Evolutionary conservation across 108 stramenopile species (phyloP), one percentile per base, ranked within the genome.

Genomic region (Skeletonema grethae): DNA sequence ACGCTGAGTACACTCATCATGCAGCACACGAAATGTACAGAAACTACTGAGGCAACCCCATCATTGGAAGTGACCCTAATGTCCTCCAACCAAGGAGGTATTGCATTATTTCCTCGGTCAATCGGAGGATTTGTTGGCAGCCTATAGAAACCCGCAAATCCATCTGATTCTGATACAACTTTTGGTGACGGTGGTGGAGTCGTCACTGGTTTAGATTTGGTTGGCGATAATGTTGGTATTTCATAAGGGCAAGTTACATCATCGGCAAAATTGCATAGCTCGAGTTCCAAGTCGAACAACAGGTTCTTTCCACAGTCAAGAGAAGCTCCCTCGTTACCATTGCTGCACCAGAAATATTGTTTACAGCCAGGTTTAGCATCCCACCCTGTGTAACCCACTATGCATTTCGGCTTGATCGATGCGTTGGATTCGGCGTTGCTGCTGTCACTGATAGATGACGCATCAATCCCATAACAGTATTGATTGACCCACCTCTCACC

Each of bases 291-390:
- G 34, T 77, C 69, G 35, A 70, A 77, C 32, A 77, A 41, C 6
- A 65, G 55, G 18, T 59, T 64, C 31, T 65, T 43, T 11, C 68
- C 68, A 43, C 76, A 77, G 2, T 63, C 38, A 60, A 70, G 56
- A 4, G 64, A 16, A 22, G 65, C 39, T 30, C 65, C 69, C 6
- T 45, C 53, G 13, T 45, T 43, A 20, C 76, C 76, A 28, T 38
- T n/a, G 16, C 65, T 57, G 32, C 76, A 77, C 63, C 63, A 77
- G 24, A 45, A 70, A 57, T 70, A 77, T 58, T 77, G 57, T 10
- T 29, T 55, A 46, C 72, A 73, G 56, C 65, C 72, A 10, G 25
- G 55, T 18, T 57, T 63, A 4, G 72, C 62, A 25, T 38, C 22
- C 72, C 63, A 73, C 41, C 72, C 72, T 22, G 50, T 39, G 28